phyloP scores from a whole-genome alignment of 345 rosid species.

The Balakata baccata region DNA sequence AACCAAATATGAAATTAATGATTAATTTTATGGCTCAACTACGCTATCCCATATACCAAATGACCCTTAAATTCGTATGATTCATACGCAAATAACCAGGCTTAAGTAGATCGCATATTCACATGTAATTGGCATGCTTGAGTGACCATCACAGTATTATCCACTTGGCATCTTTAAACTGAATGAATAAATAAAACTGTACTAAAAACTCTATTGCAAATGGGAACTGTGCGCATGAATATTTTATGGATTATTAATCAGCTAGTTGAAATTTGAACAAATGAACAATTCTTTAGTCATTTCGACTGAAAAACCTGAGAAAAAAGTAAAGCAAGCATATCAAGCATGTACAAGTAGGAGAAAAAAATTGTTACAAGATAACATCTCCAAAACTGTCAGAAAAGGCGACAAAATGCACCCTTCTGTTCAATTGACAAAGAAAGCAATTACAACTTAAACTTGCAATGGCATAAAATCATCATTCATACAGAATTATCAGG shows the following conservation, averaged over 20 bases:
- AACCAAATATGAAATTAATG: too few relatives aligned
- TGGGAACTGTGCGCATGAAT: not conserved
- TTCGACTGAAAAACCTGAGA: not conserved
- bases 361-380: not conserved
- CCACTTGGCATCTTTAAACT: too few relatives aligned
- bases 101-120: too few relatives aligned
- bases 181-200: too few relatives aligned
- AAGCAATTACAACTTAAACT: not conserved
- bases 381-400: slow-evolving; percentile 22
- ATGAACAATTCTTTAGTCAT: not conserved
- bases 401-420: slow-evolving; percentile 13
- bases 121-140: too few relatives aligned
- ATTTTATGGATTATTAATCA: too few relatives aligned
- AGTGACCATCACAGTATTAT: too few relatives aligned
- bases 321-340: not conserved
- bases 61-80: too few relatives aligned
- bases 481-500: not conserved
- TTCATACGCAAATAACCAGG: too few relatives aligned
- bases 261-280: too few relatives aligned
- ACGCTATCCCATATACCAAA: too few relatives aligned
- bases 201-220: not conserved
- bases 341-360: not conserved
- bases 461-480: slow-evolving; percentile 4
- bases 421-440: not conserved
- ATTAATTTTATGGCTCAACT: too few relatives aligned